These are phyloP conservation scores for Komagataella phaffii DNA, from an alignment of 805 yeast genomes.

Conservation along the genomic window DNA sequence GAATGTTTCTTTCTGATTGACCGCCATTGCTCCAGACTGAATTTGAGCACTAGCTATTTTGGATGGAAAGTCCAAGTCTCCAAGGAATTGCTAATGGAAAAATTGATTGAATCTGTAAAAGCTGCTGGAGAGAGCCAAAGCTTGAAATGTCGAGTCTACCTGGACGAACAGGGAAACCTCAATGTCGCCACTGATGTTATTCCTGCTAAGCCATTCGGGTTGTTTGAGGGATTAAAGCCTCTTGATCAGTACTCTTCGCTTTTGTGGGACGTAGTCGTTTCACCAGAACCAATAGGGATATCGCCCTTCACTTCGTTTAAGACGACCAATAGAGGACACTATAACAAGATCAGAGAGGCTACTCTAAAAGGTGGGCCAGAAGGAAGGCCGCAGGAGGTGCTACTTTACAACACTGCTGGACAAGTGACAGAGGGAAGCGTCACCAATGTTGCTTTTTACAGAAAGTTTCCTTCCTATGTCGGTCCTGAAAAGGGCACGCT, in stretches of 20 bases:
- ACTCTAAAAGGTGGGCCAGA: conserved; percentile 22
- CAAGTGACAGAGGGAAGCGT: conserved; percentile 73
- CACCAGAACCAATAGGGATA: conserved; percentile 32
- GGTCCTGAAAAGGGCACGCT: conserved; percentile 17
- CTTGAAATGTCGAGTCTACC: conserved; percentile 25
- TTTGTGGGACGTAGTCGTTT: conserved; percentile 52
- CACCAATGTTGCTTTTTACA: conserved; percentile 59
- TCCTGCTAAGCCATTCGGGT: conserved; percentile 7
- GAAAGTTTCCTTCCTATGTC: conserved; percentile 15
- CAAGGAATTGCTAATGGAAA: conserved; percentile 24
- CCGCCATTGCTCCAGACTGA: conserved; percentile 50
- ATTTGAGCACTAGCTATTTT: conserved; percentile 41
- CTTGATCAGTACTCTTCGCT: conserved; percentile 1
- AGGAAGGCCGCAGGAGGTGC: conserved; percentile 40
- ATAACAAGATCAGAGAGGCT: conserved; percentile 47
- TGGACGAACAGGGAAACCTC: conserved; percentile 22
- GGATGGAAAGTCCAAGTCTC: conserved; percentile 30
- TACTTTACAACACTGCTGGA: conserved; percentile 46
- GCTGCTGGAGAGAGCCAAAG: conserved; percentile 11
- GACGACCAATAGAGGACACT: conserved; percentile 60
- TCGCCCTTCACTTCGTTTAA: conserved; percentile 81
- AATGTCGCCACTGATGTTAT: conserved; percentile 21
- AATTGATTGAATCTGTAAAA: conserved; percentile 23
- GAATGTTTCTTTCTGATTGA: conserved; percentile 45
- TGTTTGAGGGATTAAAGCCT: conserved; percentile 1